Conservation (phyloP, 192 early-diverging fungal species). For the Kickxella alabastrina region DNA sequence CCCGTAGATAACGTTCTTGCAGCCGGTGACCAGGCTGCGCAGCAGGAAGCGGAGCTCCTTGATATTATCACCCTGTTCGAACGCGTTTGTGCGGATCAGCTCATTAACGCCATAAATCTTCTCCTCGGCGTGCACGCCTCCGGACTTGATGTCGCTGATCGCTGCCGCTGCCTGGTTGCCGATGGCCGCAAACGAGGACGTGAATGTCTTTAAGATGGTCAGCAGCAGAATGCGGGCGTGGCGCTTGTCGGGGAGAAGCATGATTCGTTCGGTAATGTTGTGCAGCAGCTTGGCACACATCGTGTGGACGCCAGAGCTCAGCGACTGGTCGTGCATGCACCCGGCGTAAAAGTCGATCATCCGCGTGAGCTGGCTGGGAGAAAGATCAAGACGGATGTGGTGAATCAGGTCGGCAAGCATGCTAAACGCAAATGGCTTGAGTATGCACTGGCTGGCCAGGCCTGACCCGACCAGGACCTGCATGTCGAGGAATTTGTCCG, state of each 20-base stretch:
- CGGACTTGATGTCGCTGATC: conserved; percentile 26
- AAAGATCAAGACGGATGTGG: conserved; percentile 84
- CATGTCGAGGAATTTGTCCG: conserved; percentile 92
- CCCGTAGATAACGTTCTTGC: conserved; percentile 75
- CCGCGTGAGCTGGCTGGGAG: conserved; percentile 69
- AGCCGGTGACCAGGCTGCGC: conserved; percentile 83
- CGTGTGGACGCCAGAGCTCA: conserved; percentile 90
- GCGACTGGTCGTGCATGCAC: conserved; percentile 87
- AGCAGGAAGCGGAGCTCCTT: conserved; percentile 81
- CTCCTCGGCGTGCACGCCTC: conserved; percentile 27
- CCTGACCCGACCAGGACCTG: conserved; percentile 90
- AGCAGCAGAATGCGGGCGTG: conserved; percentile 69
- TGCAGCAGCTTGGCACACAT: conserved; percentile 94
- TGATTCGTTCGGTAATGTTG: conserved; percentile 85
- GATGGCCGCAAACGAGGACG: conserved; percentile 49
- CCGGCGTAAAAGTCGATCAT: conserved; percentile 90
- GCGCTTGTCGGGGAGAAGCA: conserved; percentile 62
- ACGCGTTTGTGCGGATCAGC: conserved; percentile 45
- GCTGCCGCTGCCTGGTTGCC: conserved; percentile 25
- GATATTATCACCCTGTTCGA: conserved; percentile 45
- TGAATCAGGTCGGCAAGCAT: conserved; percentile 96
- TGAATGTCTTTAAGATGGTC: conserved; percentile 83
- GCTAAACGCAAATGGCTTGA: conserved; percentile 89
- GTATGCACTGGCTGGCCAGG: conserved; percentile 86
- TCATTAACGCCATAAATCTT: conserved; percentile 35